Percentiles rank a stretch among this genome's conserved stretches.
These are phyloP conservation scores for Boletus speciosus DNA, from an alignment of 768 basidiomycete genomes.

Conservation along the genomic window DNA sequence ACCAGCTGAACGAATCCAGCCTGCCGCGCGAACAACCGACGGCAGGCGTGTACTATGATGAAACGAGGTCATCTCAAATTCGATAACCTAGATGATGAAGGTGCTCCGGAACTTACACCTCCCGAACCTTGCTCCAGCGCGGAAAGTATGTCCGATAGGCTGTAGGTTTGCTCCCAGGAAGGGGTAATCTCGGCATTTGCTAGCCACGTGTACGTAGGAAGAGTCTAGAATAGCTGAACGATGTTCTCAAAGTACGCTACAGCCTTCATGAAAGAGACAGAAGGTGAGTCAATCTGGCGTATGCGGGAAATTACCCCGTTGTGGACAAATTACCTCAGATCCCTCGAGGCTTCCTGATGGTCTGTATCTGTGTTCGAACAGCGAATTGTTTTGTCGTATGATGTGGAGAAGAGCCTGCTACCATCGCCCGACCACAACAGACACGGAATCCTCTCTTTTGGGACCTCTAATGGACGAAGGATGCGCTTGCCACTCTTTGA, in stretches of 20 bases:
- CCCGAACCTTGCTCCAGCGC: slow-evolving; percentile 56
- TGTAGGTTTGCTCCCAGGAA: slow-evolving; percentile 48
- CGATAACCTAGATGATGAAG: neutral
- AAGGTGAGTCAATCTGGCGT: neutral
- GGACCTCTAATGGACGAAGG: too few species aligned
- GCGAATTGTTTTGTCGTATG: too few species aligned
- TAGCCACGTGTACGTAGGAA: slow-evolving; percentile 77
- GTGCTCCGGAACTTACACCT: slow-evolving; percentile 28
- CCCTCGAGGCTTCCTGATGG: slow-evolving; percentile 54
- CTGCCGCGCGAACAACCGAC: slow-evolving; percentile 41
- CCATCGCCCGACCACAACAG: too few species aligned
- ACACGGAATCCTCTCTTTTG: too few species aligned
- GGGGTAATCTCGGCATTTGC: slow-evolving; percentile 73
- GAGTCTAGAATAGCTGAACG: slow-evolving; percentile 57
- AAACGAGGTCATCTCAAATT: neutral
- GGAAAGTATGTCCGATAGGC: slow-evolving; percentile 47
- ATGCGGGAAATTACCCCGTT: neutral
- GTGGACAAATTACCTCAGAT: slow-evolving; percentile 45
- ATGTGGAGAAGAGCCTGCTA: too few species aligned
- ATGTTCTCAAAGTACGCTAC: slow-evolving; percentile 60
- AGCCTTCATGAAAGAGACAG: slow-evolving; percentile 38
- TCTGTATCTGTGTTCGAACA: too few species aligned
- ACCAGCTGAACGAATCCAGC: slow-evolving; percentile 52
- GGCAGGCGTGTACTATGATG: slow-evolving; percentile 44
- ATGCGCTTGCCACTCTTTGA: too few species aligned